phyloP scores from a whole-genome alignment of 257 asterid genomes.

The Capsicum pubescens region DNA sequence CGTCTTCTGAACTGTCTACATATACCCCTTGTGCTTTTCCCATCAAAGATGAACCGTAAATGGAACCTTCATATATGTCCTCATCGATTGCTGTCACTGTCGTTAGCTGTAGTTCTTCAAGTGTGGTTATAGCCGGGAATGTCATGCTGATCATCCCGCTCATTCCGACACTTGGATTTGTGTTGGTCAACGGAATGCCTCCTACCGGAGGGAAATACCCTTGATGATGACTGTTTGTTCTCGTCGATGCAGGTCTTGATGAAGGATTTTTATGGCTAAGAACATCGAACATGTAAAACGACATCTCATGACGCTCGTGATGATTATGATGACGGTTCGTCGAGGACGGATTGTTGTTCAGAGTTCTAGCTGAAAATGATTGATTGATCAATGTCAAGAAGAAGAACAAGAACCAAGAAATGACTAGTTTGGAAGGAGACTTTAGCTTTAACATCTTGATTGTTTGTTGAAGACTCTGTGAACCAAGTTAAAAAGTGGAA shows the following conservation, averaged over 20 bases:
- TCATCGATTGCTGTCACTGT: constrained; percentile 65
- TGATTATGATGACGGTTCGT: neutral
- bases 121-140: constrained; percentile 40
- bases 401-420: constrained; percentile 28
- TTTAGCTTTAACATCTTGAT: constrained; percentile 20
- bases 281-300: constrained; percentile 42
- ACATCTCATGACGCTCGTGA: constrained; percentile 1
- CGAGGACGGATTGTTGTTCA: constrained; percentile 25
- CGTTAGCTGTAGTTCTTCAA: constrained; percentile 55
- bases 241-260: constrained; percentile 27
- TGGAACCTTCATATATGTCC: constrained; percentile 57
- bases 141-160: constrained; percentile 30
- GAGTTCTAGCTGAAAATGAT: constrained; percentile 41
- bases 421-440: neutral
- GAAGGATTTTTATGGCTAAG: constrained; percentile 31
- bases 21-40: constrained; percentile 81
- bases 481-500: neutral
- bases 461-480: neutral
- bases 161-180: constrained; percentile 17
- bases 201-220: constrained; percentile 38
- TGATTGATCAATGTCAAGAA: constrained; percentile 31
- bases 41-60: constrained; percentile 53
- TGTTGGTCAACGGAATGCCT: constrained; percentile 30
- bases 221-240: constrained; percentile 31
- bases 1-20: constrained; percentile 74